Base-by-base conservation (phyloP, 352 stramenopile genomes). In the Phytopythium montanum region DNA sequence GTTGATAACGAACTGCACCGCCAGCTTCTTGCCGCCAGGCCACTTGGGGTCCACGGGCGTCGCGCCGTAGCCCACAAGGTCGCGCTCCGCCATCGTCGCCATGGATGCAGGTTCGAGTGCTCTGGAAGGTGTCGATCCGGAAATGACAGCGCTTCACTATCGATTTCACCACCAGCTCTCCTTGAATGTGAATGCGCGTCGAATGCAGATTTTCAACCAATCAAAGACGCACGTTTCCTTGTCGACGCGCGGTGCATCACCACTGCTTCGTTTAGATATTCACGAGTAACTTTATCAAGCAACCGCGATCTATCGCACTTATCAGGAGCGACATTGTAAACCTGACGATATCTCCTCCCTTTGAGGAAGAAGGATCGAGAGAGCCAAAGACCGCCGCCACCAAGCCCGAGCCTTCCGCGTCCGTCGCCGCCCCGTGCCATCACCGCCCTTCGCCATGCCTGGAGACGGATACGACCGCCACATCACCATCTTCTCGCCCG, bases 401-500 rank as follows among this genome's bases (percentile, higher is more conserved):
- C n/a, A 39, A 5, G 38, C 14, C 16, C 14, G 19, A 44, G 38
- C 38, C 38, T 42, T 44, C 19, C 16, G 10, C 16, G 38, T 12
- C 38, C 38, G 38, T 18, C 34, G 31, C 21, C 31, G 50, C n/a
- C 31, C 13, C 16, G 0, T 18, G 38, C 28, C 2, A 3, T 3
- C 2, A n/a, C 10, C 45, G 33, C 10, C 3, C 28, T 60, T 16
- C 60, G 73, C 53, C 62, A 96, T 96, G 87, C 66, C 88, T 64
- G 81, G 85, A 70, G 85, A 91, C 72, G 87, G 84, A 88, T 96
- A 96, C 74, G 88, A 96, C 65, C 81, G 88, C 68, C 81, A 96
- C 73, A 94, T 99, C 73, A 99, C 97, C 48, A 99, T 99, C 73
- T 99, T 99, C 78, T 99, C 95, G 59, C 97, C 97, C 12, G 95